phyloP scores from a whole-genome alignment of 257 asterid genomes.

The Capsicum baccatum region DNA sequence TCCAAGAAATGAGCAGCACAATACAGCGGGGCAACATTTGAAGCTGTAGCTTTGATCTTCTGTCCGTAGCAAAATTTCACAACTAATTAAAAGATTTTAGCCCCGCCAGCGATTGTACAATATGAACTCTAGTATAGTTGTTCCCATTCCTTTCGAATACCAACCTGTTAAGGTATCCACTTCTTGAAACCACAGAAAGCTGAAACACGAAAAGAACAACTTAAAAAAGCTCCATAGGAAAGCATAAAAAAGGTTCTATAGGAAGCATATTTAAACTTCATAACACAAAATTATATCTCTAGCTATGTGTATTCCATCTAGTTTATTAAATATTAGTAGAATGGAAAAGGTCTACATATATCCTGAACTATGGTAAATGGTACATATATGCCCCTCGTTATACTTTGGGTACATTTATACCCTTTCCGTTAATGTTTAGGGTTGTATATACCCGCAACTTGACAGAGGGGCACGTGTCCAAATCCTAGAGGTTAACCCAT shows the following conservation, averaged over 20 bases:
- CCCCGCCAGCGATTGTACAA: too few relatives aligned
- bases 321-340: neutral
- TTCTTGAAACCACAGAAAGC: constrained; percentile 43
- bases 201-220: constrained; percentile 27
- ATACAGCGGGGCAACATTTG: constrained; percentile 41
- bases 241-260: neutral
- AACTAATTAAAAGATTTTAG: too few relatives aligned
- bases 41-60: too few relatives aligned
- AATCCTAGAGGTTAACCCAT: too few relatives aligned
- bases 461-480: too few relatives aligned
- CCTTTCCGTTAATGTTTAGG: too few relatives aligned
- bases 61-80: too few relatives aligned
- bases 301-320: neutral
- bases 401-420: too few relatives aligned
- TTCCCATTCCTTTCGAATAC: constrained; percentile 29
- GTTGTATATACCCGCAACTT: too few relatives aligned
- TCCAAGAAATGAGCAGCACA: constrained; percentile 46
- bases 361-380: too few relatives aligned
- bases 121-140: constrained; percentile 25
- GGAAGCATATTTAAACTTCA: neutral
- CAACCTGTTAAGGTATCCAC: constrained; percentile 40
- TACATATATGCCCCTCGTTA: too few relatives aligned
- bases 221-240: neutral
- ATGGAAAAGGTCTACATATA: too few relatives aligned
- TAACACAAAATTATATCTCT: neutral